Conservation (phyloP, 208 protist species). For the Porcisia deanei region DNA sequence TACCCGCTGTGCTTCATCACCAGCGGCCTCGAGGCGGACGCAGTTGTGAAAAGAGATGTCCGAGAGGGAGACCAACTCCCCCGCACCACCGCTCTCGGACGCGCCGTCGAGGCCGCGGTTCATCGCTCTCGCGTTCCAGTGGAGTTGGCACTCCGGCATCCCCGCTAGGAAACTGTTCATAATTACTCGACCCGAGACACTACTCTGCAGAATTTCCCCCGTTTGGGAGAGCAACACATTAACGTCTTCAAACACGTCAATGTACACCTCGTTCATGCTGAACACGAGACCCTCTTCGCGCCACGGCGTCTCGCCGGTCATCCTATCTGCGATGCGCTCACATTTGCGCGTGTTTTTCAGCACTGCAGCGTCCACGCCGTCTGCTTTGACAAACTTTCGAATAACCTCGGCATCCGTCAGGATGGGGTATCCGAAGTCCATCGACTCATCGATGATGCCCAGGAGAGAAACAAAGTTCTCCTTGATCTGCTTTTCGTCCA, state of each 20-base stretch:
- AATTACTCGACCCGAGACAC: conserved; percentile 93
- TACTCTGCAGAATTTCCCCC: conserved; percentile 92
- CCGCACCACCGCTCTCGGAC: conserved; percentile 7
- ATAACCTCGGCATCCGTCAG: conserved; percentile 89
- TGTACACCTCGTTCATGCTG: conserved; percentile 97
- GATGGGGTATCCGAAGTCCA: conserved; percentile 99
- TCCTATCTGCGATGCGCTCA: conserved; percentile 72
- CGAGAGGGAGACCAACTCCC: conserved; percentile 76
- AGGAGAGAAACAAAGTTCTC: conserved; percentile 98
- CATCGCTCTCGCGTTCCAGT: conserved; percentile 86
- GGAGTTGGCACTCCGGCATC: conserved; percentile 98
- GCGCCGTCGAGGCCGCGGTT: conserved; percentile 13
- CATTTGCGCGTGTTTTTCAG: conserved; percentile 48
- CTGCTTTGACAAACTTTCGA: conserved; percentile 89
- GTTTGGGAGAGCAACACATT: conserved; percentile 95
- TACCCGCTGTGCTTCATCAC: conserved; percentile 68
- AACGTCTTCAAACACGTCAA: conserved; percentile 98
- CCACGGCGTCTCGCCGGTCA: conserved; percentile 94
- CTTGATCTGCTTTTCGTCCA: conserved; percentile 94
- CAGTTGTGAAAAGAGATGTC: conserved; percentile 98
- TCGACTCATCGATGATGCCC: conserved; percentile 97
- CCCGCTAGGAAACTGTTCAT: conserved; percentile 98
- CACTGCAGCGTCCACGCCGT: conserved; percentile 53
- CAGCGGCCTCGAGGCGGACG: conserved; percentile 94
- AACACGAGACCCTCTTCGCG: conserved; percentile 94